Base-by-base conservation (phyloP, 2,329 filamentous ascomycete genomes). In the Aspergillus carbonarius region DNA sequence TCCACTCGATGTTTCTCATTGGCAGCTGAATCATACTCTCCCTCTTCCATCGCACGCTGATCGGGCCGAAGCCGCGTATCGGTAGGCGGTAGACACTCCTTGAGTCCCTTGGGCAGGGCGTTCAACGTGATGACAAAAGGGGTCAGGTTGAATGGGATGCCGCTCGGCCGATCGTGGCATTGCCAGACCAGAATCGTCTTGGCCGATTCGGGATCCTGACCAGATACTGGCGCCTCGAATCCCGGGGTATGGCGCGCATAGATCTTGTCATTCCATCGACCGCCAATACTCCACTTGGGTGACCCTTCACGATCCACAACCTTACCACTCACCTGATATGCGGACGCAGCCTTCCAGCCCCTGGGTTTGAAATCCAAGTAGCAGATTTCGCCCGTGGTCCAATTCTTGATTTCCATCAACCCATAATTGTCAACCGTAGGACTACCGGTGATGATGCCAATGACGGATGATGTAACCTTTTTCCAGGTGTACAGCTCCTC, bases 361-460 rank as follows among this genome's bases (percentile, higher is more conserved):
- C 93, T 89, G 13, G 92, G 84, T 76, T 98, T 98, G 81, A 99
- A 99, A 65, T 98, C 92, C 1, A 99, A 80, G 4, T 88, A 79
- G 64, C 91, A 93, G n/a, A 90, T 83, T 74, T 98, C 95, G 55
- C 95, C 93, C 0, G 93, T 99, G 0, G 88, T 96, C 88, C 90
- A 93, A 78, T 99, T 99, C 80, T 92, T 96, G 75, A 99, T 88
- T 73, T 97, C 92, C 91, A 99, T 98, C 0, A 88, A 83, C 1
- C 95, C 95, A 73, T 98, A 98, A 75, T 99, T 97, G 78, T 99
- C 95, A n/a, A 99, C 91, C 0, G 90, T 91, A 0, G 95, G 95
- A 67, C 91, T 96, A 49, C 95, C 95, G 0, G 93, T 98, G 69
- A 99, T 97, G 75, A 99, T 99, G 59, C 95, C 95, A 60, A 98